Base-by-base conservation (phyloP, 2,329 filamentous ascomycete species). In the Penicillium paneum region DNA sequence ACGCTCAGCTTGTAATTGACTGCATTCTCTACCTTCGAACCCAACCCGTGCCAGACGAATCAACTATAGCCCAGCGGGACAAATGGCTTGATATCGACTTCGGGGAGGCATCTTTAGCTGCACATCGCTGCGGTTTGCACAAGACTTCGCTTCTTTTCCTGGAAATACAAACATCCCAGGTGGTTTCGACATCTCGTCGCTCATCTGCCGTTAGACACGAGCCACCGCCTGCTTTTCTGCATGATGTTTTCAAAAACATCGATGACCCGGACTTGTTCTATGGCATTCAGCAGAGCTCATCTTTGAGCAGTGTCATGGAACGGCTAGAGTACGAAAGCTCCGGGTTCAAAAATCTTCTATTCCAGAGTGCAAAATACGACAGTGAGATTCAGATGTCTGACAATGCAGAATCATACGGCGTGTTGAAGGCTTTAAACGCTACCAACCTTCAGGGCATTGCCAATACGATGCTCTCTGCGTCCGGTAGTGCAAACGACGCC, bases 201-300 rank as follows among this genome's bases (percentile, higher is more conserved):
- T 88, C 88, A 8, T 91, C 87, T 2, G 74, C 78, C 3, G 67
- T 78, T 44, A 78, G 81, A 70, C 72, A 61, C 61, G 68, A 78
- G 43, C 76, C 85, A 26, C 82, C 89, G 7, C 80, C 83, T 3
- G 84, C 89, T 29, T 79, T 95, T 1, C 78, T 97, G 12, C 80
- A 96, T 41, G 79, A 83, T 0, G 92, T 99, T 3, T 99, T 94
- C 70, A 88, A 90, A 67, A 93, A 90, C 57, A 89, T 99, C 43
- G 92, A 97, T 67, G 95, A 99, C 66, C 93, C 92, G 1, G 94
- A 99, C 71, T 88, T 91, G 0, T 99, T 96, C 71, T 99, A 99
- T 68, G 95, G 94, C 4, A 81, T 97, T 8, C 84, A 90, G 39
- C 89, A 95, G 71, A 83, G 84, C 38, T 83, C 91, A 7, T 91